These are phyloP conservation scores for Fusarium subglutinans DNA, from an alignment of 2,329 filamentous ascomycete species.

Conservation along the genomic window DNA sequence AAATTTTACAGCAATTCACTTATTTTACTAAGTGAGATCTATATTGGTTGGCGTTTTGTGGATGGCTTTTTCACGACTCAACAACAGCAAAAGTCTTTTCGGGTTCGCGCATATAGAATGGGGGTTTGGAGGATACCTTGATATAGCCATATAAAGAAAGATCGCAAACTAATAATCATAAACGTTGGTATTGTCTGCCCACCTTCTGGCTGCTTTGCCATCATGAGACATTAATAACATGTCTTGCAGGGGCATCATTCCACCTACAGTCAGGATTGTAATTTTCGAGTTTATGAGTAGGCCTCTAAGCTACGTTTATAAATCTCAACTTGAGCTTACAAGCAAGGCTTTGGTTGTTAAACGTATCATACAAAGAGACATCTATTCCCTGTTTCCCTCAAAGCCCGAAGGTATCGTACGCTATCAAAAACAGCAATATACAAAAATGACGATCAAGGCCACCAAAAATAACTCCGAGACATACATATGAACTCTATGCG, in stretches of 20 bases:
- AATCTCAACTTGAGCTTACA: background rate
- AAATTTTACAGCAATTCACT: constrained; percentile 24
- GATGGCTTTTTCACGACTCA: constrained; percentile 33
- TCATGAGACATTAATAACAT: background rate
- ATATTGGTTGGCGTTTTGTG: constrained; percentile 43
- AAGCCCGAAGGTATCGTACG: background rate
- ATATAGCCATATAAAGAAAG: constrained; percentile 40
- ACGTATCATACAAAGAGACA: background rate
- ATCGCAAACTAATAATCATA: constrained; percentile 36
- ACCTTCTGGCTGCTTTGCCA: background rate
- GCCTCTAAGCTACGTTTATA: background rate
- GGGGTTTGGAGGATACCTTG: constrained; percentile 35
- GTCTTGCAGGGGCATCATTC: background rate
- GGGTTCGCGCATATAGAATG: constrained; percentile 41
- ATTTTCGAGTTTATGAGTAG: background rate
- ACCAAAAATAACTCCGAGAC: constrained; percentile 34
- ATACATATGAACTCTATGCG: constrained; percentile 23
- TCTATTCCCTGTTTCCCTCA: background rate
- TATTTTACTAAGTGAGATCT: constrained; percentile 33
- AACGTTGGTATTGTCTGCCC: constrained; percentile 6
- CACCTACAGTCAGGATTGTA: background rate
- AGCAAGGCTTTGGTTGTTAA: background rate
- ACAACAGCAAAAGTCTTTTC: constrained; percentile 42
- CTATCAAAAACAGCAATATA: background rate
- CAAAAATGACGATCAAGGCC: constrained; percentile 8